These are phyloP conservation scores for Sicyos edulis DNA, from an alignment of 306 rosid species.

Conservation along the genomic window DNA sequence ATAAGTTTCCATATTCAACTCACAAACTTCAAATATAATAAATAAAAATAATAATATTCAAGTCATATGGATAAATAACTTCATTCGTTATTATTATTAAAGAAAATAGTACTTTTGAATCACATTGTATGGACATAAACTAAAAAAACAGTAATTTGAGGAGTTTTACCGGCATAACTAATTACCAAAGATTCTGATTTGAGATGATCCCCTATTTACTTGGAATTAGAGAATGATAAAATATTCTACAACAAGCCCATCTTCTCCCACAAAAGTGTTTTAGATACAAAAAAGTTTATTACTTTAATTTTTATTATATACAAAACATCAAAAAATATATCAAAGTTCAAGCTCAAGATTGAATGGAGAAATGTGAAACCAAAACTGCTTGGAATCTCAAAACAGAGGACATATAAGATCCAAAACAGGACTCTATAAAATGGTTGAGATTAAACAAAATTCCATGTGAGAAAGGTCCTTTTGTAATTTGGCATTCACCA, in stretches of 20 bases:
- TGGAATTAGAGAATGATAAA: slow-evolving; percentile 82
- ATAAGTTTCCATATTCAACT: background rate
- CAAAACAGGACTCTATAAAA: no score
- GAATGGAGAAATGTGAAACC: background rate
- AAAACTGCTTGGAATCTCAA: background rate
- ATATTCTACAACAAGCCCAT: slow-evolving; percentile 53
- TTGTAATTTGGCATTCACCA: no score
- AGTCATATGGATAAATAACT: background rate
- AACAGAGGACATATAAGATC: no score
- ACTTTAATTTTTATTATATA: background rate
- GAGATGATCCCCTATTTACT: slow-evolving; percentile 76
- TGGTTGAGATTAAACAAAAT: no score
- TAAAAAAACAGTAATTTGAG: background rate
- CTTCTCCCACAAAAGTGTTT: slow-evolving; percentile 36
- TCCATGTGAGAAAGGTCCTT: no score
- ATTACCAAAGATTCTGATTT: slow-evolving; percentile 77
- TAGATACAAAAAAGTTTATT: background rate
- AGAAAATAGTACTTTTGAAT: background rate
- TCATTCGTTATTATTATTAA: background rate
- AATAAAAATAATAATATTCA: background rate
- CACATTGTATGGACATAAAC: slow-evolving; percentile 10
- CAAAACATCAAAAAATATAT: background rate
- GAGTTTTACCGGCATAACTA: slow-evolving; percentile 64
- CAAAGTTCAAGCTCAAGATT: background rate
- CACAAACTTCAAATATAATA: background rate